Evolutionary conservation across 345 rosid genomes (phyloP).

Genomic region (Combretum micranthum): DNA sequence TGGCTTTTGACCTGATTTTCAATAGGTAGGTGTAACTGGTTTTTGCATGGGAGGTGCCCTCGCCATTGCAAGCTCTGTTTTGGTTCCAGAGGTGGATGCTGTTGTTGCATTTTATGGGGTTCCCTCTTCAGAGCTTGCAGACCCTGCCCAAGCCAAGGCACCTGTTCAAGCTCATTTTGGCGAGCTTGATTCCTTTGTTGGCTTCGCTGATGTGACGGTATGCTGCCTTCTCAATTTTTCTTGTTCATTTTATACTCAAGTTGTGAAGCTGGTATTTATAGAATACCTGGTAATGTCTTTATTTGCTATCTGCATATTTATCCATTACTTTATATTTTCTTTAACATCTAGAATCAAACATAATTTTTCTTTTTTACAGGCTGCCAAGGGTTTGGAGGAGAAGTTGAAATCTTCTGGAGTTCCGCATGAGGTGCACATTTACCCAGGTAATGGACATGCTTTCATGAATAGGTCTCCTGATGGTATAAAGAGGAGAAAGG

Average conservation of each 20-base stretch:
- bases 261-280: too few relatives aligned
- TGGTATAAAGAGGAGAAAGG: constrained; percentile 69
- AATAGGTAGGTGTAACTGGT: constrained; percentile 91
- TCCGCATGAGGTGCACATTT: constrained; percentile 73
- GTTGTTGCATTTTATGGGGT: constrained; percentile 85
- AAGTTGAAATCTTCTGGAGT: constrained; percentile 71
- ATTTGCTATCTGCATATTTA: too few relatives aligned
- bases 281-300: too few relatives aligned
- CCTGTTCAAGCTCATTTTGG: constrained; percentile 92
- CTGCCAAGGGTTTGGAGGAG: constrained; percentile 81
- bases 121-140: constrained; percentile 81
- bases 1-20: constrained; percentile 1
- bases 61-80: constrained; percentile 85
- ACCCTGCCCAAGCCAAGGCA: constrained; percentile 72
- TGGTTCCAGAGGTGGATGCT: constrained; percentile 80
- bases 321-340: too few relatives aligned
- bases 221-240: constrained; percentile 8
- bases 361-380: constrained; percentile 25
- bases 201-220: constrained; percentile 84
- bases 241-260: background rate
- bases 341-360: too few relatives aligned
- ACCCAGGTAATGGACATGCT: constrained; percentile 72
- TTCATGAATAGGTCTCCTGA: constrained; percentile 81
- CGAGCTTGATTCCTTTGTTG: constrained; percentile 76
- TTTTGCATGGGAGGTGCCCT: constrained; percentile 98